Evolutionary conservation across 257 asterid species (phyloP), one percentile per base, ranked within the genome.

Genomic region (Pogostemon cablin): DNA sequence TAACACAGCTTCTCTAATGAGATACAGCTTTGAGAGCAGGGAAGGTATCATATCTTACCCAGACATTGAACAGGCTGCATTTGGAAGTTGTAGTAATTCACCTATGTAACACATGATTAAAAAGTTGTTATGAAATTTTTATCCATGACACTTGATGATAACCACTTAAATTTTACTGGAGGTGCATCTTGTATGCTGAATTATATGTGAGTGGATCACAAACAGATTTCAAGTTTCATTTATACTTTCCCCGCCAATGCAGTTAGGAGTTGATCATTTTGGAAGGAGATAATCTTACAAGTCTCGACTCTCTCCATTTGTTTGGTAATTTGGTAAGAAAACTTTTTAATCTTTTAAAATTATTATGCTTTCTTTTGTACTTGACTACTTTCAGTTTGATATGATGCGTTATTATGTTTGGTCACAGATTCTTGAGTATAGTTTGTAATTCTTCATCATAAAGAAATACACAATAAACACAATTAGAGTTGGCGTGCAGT

Each of bases 51-150:
- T 77, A 71, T 82, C 88, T 20, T 89, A 83, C 73, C 95, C 95
- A 7, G 98, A 91, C 75, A 87, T 91, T 69, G 98, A 96, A 71
- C 89, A 86, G 76, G 98, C 96, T 48, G 96, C 98, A 44, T 86
- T 87, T 72, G 98, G 98, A 59, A 87, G 72, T 74, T 76, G 48
- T 25, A 95, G 96, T 89, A 83, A 86, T 82, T 67, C 32, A 50
- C 71, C 17, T 53, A 43, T 38, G 46, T 42, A 5, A 43, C 38
- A 20, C 54, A 59, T 15, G 11, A 42, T 25, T 25, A 25, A n/a
- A 17, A 46, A 20, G 8, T 12, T 67, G 47, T 39, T 40, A 59
- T 49, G 32, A 35, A 39, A 41, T 12, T 7, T 40, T 39, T 25
- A 25, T 25, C 32, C 32, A 25, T 25, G 32, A 25, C 32, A 0